Percentiles rank a stretch among this genome's conserved stretches.
Evolutionary conservation across 2,329 filamentous ascomycete species (phyloP).

Genomic region (Aspergillus costaricaensis): DNA sequence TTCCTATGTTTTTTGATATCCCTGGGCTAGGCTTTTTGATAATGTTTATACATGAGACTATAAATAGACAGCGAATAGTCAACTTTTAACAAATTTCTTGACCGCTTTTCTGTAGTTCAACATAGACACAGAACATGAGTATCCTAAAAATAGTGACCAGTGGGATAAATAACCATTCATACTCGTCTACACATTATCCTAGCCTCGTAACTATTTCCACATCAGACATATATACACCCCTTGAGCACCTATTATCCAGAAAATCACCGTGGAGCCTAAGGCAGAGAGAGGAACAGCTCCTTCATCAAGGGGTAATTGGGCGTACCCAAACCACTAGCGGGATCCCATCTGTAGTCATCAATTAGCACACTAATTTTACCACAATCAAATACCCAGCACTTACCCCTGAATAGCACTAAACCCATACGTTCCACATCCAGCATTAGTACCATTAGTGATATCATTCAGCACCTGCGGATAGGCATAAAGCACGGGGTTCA

Average conservation of each 20-base stretch:
- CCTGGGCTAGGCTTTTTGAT: background rate
- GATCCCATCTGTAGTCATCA: conserved; percentile 28
- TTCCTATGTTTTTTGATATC: background rate
- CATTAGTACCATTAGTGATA: conserved; percentile 43
- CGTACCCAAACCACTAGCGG: conserved; percentile 35
- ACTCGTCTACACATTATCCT: background rate
- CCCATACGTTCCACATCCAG: conserved; percentile 31
- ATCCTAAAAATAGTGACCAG: too few species aligned
- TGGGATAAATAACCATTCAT: too few species aligned
- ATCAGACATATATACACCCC: background rate
- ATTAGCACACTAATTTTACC: background rate
- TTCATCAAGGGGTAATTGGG: conserved; percentile 35
- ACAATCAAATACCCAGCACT: background rate
- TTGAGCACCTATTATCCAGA: background rate
- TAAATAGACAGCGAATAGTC: too few species aligned
- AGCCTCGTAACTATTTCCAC: background rate
- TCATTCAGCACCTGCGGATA: conserved; percentile 41
- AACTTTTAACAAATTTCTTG: too few species aligned
- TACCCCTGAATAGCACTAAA: conserved; percentile 30
- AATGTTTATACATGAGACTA: too few species aligned
- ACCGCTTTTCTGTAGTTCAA: too few species aligned
- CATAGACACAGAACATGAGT: too few species aligned
- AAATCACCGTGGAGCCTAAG: background rate
- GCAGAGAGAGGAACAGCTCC: conserved; percentile 30
- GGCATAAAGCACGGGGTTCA: conserved; percentile 51